Percentiles rank a stretch among this genome's conserved stretches.
Conservation (phyloP, 2,329 filamentous ascomycete species). For the Verticillium alfalfae region DNA sequence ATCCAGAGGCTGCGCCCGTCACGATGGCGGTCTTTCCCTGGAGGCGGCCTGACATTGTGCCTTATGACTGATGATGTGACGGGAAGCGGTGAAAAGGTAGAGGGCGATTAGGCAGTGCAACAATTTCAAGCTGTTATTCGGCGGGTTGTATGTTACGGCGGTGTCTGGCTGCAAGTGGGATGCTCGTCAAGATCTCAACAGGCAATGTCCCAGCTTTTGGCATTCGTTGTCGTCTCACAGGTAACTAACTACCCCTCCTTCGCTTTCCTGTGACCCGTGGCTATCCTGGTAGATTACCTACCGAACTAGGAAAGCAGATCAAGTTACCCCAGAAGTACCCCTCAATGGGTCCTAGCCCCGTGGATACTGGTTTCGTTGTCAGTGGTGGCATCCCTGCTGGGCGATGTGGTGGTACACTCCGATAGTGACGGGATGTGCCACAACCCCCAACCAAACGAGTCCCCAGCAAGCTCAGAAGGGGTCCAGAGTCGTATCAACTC, state of each 20-base stretch:
- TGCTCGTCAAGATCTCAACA: not conserved
- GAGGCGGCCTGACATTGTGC: constrained; percentile 22
- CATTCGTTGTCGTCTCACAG: not conserved
- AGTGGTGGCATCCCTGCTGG: not conserved
- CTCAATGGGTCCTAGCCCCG: not conserved
- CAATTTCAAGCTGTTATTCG: not conserved
- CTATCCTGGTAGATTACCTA: not conserved
- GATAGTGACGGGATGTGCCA: not conserved
- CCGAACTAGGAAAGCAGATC: not conserved
- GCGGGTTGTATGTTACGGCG: not conserved
- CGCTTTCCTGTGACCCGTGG: not conserved
- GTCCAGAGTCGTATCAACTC: not conserved
- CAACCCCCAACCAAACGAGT: not conserved
- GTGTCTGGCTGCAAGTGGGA: not conserved
- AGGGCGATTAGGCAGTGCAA: too few species aligned
- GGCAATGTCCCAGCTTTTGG: not conserved
- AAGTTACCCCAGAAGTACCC: not conserved
- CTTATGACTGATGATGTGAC: constrained; percentile 3
- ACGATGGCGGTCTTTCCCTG: constrained; percentile 36
- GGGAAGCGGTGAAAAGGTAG: not conserved
- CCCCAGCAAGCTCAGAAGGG: not conserved
- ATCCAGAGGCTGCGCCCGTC: constrained; percentile 55
- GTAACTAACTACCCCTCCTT: not conserved
- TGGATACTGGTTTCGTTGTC: not conserved
- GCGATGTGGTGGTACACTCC: not conserved